Percentiles rank a stretch among this genome's conserved stretches.
Evolutionary conservation across 176 grass and related monocot species (phyloP).

Genomic region (Eremochloa ophiuroides): DNA sequence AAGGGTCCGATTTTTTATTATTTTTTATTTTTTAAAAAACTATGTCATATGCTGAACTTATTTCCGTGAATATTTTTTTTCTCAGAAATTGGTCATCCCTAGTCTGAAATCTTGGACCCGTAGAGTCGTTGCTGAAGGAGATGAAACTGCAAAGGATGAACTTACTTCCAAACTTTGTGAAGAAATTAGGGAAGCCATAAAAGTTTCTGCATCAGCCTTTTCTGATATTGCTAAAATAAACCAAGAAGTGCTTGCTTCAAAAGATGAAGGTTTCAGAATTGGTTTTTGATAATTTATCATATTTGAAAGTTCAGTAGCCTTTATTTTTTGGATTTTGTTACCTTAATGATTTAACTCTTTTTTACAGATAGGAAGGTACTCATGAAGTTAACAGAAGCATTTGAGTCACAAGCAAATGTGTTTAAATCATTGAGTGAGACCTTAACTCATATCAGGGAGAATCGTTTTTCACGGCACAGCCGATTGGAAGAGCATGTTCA

Average conservation of each 20-base stretch:
- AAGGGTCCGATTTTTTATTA: neutral
- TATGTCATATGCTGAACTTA: conserved; percentile 4
- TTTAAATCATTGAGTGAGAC: conserved; percentile 75
- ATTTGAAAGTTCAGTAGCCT: neutral
- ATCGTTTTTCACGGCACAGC: conserved; percentile 44
- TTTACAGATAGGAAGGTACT: conserved; percentile 72
- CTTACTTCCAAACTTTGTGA: conserved; percentile 54
- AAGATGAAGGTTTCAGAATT: conserved; percentile 67
- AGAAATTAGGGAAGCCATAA: conserved; percentile 72
- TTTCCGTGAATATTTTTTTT: conserved; percentile 11
- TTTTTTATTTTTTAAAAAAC: conserved; percentile 3
- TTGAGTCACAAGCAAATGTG: conserved; percentile 76
- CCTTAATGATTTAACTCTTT: neutral
- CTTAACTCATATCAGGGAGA: conserved; percentile 49
- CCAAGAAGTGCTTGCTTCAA: conserved; percentile 73
- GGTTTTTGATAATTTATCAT: conserved; percentile 8
- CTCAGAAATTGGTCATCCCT: conserved; percentile 65
- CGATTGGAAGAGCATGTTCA: conserved; percentile 44
- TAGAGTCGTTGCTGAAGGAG: conserved; percentile 65
- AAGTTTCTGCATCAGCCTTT: conserved; percentile 60
- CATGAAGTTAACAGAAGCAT: conserved; percentile 56
- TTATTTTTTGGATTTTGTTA: conserved; percentile 4
- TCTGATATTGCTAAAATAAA: conserved; percentile 68
- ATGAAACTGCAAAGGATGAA: conserved; percentile 49
- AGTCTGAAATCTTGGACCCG: conserved; percentile 69